These are phyloP conservation scores for Alternaria brassicae DNA, from an alignment of 2,329 filamentous ascomycete species.

Conservation along the genomic window DNA sequence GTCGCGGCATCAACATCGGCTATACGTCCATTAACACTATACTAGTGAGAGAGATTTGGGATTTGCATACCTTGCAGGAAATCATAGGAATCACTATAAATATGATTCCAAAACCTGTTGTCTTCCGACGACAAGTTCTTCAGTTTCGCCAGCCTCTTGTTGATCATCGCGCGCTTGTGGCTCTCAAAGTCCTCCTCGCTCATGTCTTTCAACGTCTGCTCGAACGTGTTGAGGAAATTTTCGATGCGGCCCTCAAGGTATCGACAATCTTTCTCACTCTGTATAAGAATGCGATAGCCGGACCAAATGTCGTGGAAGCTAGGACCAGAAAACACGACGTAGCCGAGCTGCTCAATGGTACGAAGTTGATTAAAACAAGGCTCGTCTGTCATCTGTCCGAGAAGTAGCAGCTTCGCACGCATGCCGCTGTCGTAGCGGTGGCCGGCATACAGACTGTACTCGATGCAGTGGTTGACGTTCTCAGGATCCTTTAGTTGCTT, in stretches of 20 bases:
- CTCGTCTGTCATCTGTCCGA: conserved; percentile 91
- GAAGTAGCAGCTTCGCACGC: conserved; percentile 78
- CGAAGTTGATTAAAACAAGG: conserved; percentile 92
- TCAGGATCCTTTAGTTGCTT: conserved; percentile 82
- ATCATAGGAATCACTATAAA: conserved; percentile 85
- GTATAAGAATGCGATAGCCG: conserved; percentile 87
- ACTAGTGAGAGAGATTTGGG: neutral
- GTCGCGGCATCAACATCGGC: conserved; percentile 77
- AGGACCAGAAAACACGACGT: conserved; percentile 88
- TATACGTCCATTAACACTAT: conserved; percentile 43
- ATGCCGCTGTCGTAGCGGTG: conserved; percentile 66
- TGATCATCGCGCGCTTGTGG: conserved; percentile 88
- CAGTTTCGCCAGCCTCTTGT: conserved; percentile 85
- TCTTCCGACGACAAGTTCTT: conserved; percentile 92
- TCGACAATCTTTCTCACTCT: conserved; percentile 84
- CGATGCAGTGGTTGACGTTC: conserved; percentile 72
- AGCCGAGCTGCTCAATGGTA: conserved; percentile 96
- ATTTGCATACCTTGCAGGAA: conserved; percentile 78
- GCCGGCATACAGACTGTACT: conserved; percentile 56
- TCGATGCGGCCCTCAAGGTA: conserved; percentile 91
- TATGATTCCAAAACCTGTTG: conserved; percentile 81
- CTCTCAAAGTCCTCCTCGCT: conserved; percentile 82
- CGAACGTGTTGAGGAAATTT: conserved; percentile 75
- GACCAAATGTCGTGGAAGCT: conserved; percentile 74
- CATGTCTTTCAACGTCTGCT: conserved; percentile 74